phyloP scores from a whole-genome alignment of 352 stramenopile genomes.

The Globisporangium sylvaticum region DNA sequence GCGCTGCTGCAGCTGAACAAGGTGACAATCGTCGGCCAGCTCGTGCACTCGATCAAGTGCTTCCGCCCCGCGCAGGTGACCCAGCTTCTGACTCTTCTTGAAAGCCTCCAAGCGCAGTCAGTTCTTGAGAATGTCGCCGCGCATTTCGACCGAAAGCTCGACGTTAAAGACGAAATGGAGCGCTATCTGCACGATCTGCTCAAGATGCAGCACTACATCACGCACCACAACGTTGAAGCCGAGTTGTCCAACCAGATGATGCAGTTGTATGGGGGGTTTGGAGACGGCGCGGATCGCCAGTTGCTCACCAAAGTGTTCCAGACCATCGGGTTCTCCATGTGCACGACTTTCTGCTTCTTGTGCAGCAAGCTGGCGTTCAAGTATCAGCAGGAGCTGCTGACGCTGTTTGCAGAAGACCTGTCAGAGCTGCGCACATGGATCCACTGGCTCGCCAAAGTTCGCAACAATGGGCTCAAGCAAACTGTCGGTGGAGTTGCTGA shows the following conservation, averaged over 20 bases:
- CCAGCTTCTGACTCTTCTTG: slow-evolving; percentile 30
- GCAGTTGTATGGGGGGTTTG: slow-evolving; percentile 41
- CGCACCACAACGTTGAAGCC: slow-evolving; percentile 30
- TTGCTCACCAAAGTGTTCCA: slow-evolving; percentile 54
- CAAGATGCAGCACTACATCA: slow-evolving; percentile 49
- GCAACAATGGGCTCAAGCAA: slow-evolving; percentile 5
- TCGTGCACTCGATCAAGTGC: slow-evolving; percentile 31
- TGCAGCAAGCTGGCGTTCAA: slow-evolving; percentile 35
- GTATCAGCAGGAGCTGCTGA: slow-evolving; percentile 52
- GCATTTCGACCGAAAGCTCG: slow-evolving; percentile 54
- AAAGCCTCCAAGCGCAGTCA: slow-evolving; percentile 15
- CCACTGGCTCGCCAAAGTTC: slow-evolving; percentile 31
- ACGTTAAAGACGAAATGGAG: slow-evolving; percentile 57
- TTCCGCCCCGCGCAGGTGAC: slow-evolving; percentile 43
- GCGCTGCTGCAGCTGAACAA: slow-evolving; percentile 34
- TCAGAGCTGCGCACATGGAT: slow-evolving; percentile 47
- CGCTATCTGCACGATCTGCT: slow-evolving; percentile 55
- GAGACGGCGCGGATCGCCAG: slow-evolving; percentile 37
- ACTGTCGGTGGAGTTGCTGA: neutral
- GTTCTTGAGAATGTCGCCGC: slow-evolving; percentile 14
- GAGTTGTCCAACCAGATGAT: slow-evolving; percentile 23
- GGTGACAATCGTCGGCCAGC: slow-evolving; percentile 29
- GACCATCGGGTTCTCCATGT: slow-evolving; percentile 30
- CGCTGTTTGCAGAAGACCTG: slow-evolving; percentile 40
- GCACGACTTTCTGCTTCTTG: slow-evolving; percentile 36